Evolutionary conservation across 2,329 filamentous ascomycete genomes (phyloP).

Genomic region (Lachnellula subtilissima): DNA sequence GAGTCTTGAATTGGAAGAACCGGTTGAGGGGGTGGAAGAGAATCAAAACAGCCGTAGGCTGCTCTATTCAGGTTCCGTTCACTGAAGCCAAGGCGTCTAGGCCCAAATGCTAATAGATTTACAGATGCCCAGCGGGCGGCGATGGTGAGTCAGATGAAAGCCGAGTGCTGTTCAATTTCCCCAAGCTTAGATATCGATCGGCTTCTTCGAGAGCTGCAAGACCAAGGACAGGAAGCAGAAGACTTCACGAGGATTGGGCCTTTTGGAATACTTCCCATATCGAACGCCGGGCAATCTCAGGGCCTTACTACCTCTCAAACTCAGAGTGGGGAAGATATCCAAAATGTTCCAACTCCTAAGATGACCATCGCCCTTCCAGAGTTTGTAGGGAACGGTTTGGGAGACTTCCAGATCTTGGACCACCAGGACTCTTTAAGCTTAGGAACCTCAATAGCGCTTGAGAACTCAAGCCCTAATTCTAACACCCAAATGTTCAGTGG

Average conservation of each 20-base stretch:
- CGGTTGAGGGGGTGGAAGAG: constrained; percentile 6
- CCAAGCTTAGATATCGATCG: constrained; percentile 9
- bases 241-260: constrained; percentile 9
- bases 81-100: not conserved
- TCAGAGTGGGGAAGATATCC: not conserved
- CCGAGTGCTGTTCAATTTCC: constrained; percentile 7
- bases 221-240: not conserved
- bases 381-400: constrained; percentile 2
- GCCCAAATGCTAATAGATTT: not conserved
- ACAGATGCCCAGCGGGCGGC: constrained; percentile 8
- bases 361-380: constrained; percentile 3
- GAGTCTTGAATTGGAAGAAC: not conserved
- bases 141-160: constrained; percentile 10
- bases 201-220: constrained; percentile 6
- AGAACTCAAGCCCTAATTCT: constrained; percentile 1
- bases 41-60: not conserved
- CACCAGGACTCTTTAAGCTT: not conserved
- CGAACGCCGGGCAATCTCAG: not conserved
- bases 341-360: not conserved
- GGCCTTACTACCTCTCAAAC: not conserved
- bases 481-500: not conserved
- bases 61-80: constrained; percentile 3
- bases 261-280: constrained; percentile 8
- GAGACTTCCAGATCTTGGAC: constrained; percentile 2
- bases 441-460: not conserved